These are phyloP conservation scores for Cladobotryum mycophilum DNA, from an alignment of 2,329 filamentous ascomycete genomes.

Conservation along the genomic window DNA sequence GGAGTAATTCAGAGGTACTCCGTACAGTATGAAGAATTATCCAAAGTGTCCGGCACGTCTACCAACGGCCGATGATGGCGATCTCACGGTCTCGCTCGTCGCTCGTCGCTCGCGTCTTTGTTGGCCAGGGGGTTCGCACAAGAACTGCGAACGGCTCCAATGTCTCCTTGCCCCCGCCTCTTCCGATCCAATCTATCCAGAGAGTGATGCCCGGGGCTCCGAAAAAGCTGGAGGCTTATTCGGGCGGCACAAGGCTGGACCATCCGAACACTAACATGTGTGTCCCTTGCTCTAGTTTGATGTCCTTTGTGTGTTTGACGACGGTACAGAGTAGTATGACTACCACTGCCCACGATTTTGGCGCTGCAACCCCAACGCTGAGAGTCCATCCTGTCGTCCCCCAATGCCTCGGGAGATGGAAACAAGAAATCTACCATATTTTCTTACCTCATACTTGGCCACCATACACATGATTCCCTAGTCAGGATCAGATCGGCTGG, in stretches of 20 bases:
- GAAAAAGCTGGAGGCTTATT: not conserved
- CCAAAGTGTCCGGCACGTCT: not conserved
- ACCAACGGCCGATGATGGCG: not conserved
- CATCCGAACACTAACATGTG: not conserved
- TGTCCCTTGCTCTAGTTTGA: not conserved
- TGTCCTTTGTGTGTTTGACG: not conserved
- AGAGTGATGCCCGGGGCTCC: too few species aligned
- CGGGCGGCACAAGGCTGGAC: not conserved
- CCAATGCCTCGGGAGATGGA: too few species aligned
- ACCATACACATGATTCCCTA: not conserved
- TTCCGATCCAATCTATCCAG: too few species aligned
- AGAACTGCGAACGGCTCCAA: too few species aligned
- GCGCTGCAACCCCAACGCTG: not conserved
- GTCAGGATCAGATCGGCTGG: not conserved
- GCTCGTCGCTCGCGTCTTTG: too few species aligned
- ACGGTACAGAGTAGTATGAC: not conserved
- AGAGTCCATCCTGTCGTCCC: not conserved
- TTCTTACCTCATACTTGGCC: too few species aligned
- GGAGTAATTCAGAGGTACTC: slow-evolving; percentile 6
- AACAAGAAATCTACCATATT: too few species aligned
- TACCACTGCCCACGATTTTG: not conserved
- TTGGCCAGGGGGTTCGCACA: too few species aligned
- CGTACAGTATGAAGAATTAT: not conserved
- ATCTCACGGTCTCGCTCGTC: too few species aligned
- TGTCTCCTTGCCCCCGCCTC: too few species aligned